Base-by-base conservation (phyloP, 768 basidiomycete genomes). In the Strobilomyces confusus region DNA sequence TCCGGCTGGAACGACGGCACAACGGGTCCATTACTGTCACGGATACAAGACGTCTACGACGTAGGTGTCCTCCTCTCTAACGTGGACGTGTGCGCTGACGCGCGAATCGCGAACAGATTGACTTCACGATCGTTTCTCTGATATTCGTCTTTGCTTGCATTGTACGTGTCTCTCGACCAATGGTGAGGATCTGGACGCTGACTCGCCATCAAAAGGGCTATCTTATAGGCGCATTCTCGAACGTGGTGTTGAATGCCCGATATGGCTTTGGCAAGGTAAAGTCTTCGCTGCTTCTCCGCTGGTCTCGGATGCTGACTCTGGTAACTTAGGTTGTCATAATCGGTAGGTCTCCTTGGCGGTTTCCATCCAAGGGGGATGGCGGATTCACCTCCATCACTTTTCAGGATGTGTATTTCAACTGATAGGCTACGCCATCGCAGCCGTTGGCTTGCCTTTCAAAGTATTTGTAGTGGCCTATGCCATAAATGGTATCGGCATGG, bases 371-470 rank as follows among this genome's bases (percentile, higher is more conserved):
- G n/a, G 13, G 23, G 41, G 13, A 40, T 15, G 19, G 22, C 15
- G 9, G 3, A 14, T 43, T 43, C 5, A 30, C n/a, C 14, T 8
- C 11, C 41, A 17, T 26, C 36, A 6, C 26, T 22, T 20, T 42
- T 19, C 36, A 69, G 72, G 65, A 12, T 65, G 69, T 6, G 23
- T 63, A 6, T 54, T 63, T 30, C 72, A 73, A 57, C 46, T 70
- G 5, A 56, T 68, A 12, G 67, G 57, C 4, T 73, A 70, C 45
- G 49, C 63, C 12, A 66, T 79, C 25, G 70, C 74, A 49, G 69
- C 71, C n/a, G 66, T 73, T 23, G 71, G 74, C 5, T 68, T 71
- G 5, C 79, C 79, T 5, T 81, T 75, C 55, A 77, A 76, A 0
- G 62, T 73, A 2, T 73, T 79, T 49, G 70, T 73, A 29, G 52